Conservation (phyloP, 768 basidiomycete genomes). For the Phallus indusiatus region DNA sequence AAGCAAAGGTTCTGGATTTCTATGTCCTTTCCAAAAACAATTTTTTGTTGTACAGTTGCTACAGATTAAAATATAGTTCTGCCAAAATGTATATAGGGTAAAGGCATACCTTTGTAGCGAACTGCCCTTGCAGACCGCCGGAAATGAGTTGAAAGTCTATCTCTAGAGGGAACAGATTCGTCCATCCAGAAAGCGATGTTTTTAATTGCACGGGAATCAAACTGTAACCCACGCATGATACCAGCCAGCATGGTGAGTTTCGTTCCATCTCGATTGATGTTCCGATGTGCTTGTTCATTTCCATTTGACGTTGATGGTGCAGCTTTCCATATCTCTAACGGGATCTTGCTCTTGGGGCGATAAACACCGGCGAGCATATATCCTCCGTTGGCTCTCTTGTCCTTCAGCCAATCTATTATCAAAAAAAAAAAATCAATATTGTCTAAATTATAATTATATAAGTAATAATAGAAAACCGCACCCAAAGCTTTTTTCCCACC, state of each 20-base stretch:
- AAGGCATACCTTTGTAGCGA: neutral
- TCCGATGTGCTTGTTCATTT: conserved; percentile 20
- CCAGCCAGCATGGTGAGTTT: conserved; percentile 19
- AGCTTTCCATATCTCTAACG: conserved; percentile 21
- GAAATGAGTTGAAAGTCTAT: neutral
- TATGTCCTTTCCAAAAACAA: no score
- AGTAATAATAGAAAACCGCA: no score
- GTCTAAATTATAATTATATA: no score
- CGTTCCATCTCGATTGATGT: conserved; percentile 18
- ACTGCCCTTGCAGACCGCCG: neutral
- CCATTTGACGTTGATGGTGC: conserved; percentile 17
- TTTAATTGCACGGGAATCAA: neutral
- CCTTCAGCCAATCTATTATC: neutral
- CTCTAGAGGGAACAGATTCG: neutral
- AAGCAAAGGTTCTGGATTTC: no score
- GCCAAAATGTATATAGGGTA: no score
- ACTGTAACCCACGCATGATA: conserved; percentile 16
- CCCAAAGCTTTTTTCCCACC: conserved; percentile 18
- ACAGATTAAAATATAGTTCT: no score
- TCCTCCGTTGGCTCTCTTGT: neutral
- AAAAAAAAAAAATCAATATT: neutral
- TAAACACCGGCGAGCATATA: conserved; percentile 22
- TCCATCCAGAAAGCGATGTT: neutral
- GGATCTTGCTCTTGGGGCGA: conserved; percentile 19
- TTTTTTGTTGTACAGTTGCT: no score